Percentiles rank a stretch among this genome's conserved stretches.
Conservation (phyloP, 305 asterid genomes). For the Plantago lanceolata region DNA sequence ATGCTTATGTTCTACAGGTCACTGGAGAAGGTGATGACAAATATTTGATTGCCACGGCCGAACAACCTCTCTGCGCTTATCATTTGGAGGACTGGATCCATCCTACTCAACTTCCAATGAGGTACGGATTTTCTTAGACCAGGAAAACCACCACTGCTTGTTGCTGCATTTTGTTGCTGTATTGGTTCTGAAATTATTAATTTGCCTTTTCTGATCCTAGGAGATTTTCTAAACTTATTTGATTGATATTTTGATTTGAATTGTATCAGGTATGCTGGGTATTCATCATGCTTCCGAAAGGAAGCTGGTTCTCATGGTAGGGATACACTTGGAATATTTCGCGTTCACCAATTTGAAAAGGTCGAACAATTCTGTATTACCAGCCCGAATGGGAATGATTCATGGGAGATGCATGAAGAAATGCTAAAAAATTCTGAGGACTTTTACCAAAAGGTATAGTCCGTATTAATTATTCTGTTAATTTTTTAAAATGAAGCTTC, state of each 20-base stretch:
- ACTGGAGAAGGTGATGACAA: slow-evolving; percentile 95
- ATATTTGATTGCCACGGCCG: slow-evolving; percentile 91
- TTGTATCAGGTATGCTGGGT: slow-evolving; percentile 74
- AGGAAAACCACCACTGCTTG: background rate
- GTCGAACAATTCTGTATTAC: slow-evolving; percentile 87
- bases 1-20: slow-evolving; percentile 44
- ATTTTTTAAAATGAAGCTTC: background rate
- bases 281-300: slow-evolving; percentile 85
- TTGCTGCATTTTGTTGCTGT: slow-evolving; percentile 9
- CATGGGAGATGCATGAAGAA: slow-evolving; percentile 94
- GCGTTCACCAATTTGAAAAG: slow-evolving; percentile 92
- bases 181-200: background rate
- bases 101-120: slow-evolving; percentile 72
- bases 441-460: slow-evolving; percentile 70
- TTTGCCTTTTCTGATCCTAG: slow-evolving; percentile 8
- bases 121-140: slow-evolving; percentile 34
- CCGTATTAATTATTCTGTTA: background rate
- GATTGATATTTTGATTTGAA: slow-evolving; percentile 16
- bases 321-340: slow-evolving; percentile 86
- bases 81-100: slow-evolving; percentile 95
- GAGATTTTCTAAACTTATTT: slow-evolving; percentile 3
- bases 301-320: slow-evolving; percentile 98
- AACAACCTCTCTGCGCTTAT: slow-evolving; percentile 94
- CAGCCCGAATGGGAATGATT: slow-evolving; percentile 67
- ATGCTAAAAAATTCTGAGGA: slow-evolving; percentile 84